phyloP scores from a whole-genome alignment of 164 flowering plant genomes.

The Kalanchoe fedtschenkoi region DNA sequence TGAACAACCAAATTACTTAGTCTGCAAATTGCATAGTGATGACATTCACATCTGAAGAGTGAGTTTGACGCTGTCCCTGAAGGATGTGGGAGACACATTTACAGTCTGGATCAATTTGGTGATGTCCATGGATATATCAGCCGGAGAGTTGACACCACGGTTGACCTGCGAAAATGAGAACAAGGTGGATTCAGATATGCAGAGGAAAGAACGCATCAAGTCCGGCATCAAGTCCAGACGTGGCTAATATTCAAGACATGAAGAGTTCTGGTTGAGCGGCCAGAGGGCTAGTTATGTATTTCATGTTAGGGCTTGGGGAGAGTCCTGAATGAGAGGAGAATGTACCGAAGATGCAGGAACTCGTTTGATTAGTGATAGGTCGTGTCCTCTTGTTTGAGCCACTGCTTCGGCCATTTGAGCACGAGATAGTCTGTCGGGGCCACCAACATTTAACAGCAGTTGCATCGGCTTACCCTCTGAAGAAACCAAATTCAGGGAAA shows the following conservation, averaged over 20 bases:
- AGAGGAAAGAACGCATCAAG: too few species aligned
- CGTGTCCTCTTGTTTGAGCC: constrained; percentile 57
- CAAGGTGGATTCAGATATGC: neutral
- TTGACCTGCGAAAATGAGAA: constrained; percentile 42
- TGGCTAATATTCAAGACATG: too few species aligned
- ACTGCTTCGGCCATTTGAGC: constrained; percentile 82
- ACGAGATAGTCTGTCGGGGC: constrained; percentile 84
- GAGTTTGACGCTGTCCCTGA: constrained; percentile 52
- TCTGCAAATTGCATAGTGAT: too few species aligned
- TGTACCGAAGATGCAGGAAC: constrained; percentile 78
- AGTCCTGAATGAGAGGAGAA: neutral
- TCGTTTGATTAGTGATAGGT: constrained; percentile 43
- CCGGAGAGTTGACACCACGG: constrained; percentile 80
- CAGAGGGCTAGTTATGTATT: neutral
- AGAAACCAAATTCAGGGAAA: neutral
- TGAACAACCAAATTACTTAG: too few species aligned
- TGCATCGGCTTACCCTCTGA: constrained; percentile 53
- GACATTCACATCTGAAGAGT: constrained; percentile 26
- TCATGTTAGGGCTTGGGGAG: neutral
- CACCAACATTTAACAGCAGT: constrained; percentile 63
- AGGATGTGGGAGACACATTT: constrained; percentile 39
- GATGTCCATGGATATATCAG: constrained; percentile 88
- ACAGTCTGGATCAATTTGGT: constrained; percentile 44
- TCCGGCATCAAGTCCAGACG: too few species aligned
- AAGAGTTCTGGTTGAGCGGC: too few species aligned